Conservation (phyloP, 2,329 filamentous ascomycete species). For the Pseudocercospora macadamiae region DNA sequence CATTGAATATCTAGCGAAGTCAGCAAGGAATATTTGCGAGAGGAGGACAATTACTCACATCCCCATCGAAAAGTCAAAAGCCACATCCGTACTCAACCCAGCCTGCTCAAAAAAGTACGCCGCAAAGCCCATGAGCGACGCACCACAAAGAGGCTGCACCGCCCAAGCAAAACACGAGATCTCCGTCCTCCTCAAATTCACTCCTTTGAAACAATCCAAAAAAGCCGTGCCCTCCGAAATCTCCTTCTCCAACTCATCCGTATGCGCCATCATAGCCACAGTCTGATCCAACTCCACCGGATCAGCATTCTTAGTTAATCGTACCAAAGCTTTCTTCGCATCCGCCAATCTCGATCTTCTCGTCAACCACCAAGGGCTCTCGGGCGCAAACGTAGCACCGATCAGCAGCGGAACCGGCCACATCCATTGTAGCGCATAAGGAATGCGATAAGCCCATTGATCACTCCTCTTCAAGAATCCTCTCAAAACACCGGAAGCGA, state of each 20-base stretch:
- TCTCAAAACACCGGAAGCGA: constrained; percentile 45
- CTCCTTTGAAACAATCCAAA: constrained; percentile 41
- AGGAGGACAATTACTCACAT: constrained; percentile 31
- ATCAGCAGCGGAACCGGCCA: constrained; percentile 38
- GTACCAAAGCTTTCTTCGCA: constrained; percentile 6
- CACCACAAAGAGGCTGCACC: constrained; percentile 40
- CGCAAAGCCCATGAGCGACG: constrained; percentile 37
- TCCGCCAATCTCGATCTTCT: background rate
- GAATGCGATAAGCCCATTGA: constrained; percentile 45
- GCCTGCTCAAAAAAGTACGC: constrained; percentile 44
- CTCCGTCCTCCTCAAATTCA: constrained; percentile 41
- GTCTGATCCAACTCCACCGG: constrained; percentile 25
- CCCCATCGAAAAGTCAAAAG: constrained; percentile 38
- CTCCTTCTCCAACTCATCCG: constrained; percentile 36
- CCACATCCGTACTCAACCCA: constrained; percentile 32
- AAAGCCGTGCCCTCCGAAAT: constrained; percentile 33
- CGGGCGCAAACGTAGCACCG: constrained; percentile 31
- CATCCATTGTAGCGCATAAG: constrained; percentile 48
- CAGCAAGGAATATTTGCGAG: background rate
- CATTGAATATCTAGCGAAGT: constrained; percentile 30
- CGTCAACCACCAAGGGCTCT: constrained; percentile 31
- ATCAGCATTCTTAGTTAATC: constrained; percentile 1
- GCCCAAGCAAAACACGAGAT: constrained; percentile 37
- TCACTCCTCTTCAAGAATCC: constrained; percentile 27
- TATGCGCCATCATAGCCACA: constrained; percentile 32